A percentile compares a stretch with the other conserved stretches of the same genome.
Evolutionary conservation across 371 early-diverging fungal species (phyloP).

Genomic region (Dichotomocladium elegans): DNA sequence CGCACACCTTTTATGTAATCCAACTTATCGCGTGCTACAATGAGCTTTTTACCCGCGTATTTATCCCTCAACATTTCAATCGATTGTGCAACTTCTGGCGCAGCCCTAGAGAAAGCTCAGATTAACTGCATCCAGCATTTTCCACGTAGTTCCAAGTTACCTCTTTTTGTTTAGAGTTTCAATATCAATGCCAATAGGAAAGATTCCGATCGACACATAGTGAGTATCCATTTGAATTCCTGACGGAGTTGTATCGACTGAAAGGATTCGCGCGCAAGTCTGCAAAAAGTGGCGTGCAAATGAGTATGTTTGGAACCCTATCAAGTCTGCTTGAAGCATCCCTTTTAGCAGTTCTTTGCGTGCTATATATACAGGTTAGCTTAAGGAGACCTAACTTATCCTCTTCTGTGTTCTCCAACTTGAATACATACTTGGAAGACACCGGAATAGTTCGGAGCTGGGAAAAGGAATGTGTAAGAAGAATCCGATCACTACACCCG

Average conservation of each 20-base stretch:
- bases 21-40: conserved; percentile 97
- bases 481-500: conserved; percentile 85
- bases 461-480: conserved; percentile 99
- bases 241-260: conserved; percentile 79
- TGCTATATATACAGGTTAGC: conserved; percentile 33
- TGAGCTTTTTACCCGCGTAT: conserved; percentile 92
- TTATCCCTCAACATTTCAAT: conserved; percentile 76
- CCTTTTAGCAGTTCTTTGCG: conserved; percentile 91
- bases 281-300: conserved; percentile 96
- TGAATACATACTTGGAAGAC: conserved; percentile 75
- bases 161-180: conserved; percentile 59
- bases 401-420: not conserved
- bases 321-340: conserved; percentile 84
- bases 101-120: not conserved
- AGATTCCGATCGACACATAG: conserved; percentile 87
- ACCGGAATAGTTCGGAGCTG: conserved; percentile 90
- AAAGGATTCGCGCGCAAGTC: conserved; percentile 87
- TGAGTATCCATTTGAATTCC: conserved; percentile 83
- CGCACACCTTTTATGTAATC: conserved; percentile 98
- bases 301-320: conserved; percentile 96
- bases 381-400: not conserved
- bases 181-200: conserved; percentile 97
- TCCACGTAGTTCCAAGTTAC: conserved; percentile 14
- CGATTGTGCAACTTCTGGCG: conserved; percentile 62
- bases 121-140: not conserved